These are phyloP conservation scores for Euphorbia neoarborescens DNA, from an alignment of 441 rosid genomes.

Conservation along the genomic window DNA sequence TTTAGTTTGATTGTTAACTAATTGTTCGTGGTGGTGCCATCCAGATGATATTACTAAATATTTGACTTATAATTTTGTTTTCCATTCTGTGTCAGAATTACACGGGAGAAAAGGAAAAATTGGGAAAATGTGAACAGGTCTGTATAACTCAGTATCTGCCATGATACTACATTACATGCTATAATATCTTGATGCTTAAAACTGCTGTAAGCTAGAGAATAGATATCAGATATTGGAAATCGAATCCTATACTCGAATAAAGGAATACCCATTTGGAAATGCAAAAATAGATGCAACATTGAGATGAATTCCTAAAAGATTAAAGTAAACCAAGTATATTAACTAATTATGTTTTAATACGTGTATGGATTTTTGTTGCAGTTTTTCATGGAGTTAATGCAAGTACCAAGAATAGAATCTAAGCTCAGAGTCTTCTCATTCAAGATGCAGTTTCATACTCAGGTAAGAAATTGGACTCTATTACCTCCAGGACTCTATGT, in stretches of 20 bases:
- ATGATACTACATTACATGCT: background rate
- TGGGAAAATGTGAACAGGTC: conserved; percentile 92
- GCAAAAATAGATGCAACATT: background rate
- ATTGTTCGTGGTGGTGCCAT: conserved; percentile 8
- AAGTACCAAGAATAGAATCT: conserved; percentile 81
- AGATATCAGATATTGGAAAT: background rate
- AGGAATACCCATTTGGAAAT: background rate
- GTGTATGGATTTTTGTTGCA: conserved; percentile 31
- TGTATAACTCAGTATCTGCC: conserved; percentile 11
- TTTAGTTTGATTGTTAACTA: conserved; percentile 8
- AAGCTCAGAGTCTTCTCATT: conserved; percentile 91
- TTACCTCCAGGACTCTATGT: conserved; percentile 11
- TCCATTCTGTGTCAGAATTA: conserved; percentile 48
- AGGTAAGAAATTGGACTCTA: conserved; percentile 41
- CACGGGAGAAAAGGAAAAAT: conserved; percentile 69
- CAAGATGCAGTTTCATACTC: conserved; percentile 73
- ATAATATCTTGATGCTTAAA: background rate
- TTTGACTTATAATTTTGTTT: conserved; percentile 14
- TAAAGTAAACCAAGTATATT: background rate
- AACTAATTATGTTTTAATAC: background rate
- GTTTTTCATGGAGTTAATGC: conserved; percentile 87
- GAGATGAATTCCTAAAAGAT: conserved; percentile 9
- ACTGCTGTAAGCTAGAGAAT: background rate
- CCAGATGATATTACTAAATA: conserved; percentile 14
- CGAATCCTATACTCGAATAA: background rate